Base-by-base conservation (phyloP, 1,284 basidiomycete species). In the Cryptococcus floricola region DNA sequence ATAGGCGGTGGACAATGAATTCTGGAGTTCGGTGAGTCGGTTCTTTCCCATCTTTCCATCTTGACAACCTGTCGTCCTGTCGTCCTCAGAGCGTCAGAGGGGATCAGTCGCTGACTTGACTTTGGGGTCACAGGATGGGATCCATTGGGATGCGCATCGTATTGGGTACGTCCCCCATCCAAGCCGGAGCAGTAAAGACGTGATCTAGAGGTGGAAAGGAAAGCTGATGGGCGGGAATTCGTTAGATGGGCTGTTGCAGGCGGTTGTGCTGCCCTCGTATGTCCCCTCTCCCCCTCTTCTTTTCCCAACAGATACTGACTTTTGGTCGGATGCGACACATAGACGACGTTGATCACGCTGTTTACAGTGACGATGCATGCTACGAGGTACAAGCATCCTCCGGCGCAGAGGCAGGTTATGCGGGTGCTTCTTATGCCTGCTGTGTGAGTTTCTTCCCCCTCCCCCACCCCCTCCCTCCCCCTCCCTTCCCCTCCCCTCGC, bases 341-440 rank as follows among this genome's bases (percentile, higher is more conserved):
- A 73, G 71, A 68, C 73, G 0, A 62, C 62, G 3, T 47, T 73
- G 10, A 64, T 76, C 60, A 67, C 68, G 12, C 54, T 73, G 10
- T 65, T 68, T 58, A 66, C 62, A 13, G 39, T 70, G 6, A 65
- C 58, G 31, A 66, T 69, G 62, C 74, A 76, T 53, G 70, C 68
- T 3, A 61, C 66, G 25, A 63, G 73, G 52, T 76, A 74, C 54
- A 66, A 63, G 25, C 50, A 68, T 38, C 70, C 71, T 0, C 63
- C 65, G 7, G 68, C 73, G 31, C 75, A 76, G 52, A 54, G 67
- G 2, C 73, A 77, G 48, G 67, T 75, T 56, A 67, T 75, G 41
- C 62, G 77, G 10, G 73, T 78, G n/a, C 57, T 78, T 9, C 49
- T 74, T 34, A 76, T 78, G 70, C 75, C 77, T 3, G 25, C 55